These are phyloP conservation scores for Colletotrichum sp. DNA, from an alignment of 2,329 filamentous ascomycete species.

Conservation along the genomic window DNA sequence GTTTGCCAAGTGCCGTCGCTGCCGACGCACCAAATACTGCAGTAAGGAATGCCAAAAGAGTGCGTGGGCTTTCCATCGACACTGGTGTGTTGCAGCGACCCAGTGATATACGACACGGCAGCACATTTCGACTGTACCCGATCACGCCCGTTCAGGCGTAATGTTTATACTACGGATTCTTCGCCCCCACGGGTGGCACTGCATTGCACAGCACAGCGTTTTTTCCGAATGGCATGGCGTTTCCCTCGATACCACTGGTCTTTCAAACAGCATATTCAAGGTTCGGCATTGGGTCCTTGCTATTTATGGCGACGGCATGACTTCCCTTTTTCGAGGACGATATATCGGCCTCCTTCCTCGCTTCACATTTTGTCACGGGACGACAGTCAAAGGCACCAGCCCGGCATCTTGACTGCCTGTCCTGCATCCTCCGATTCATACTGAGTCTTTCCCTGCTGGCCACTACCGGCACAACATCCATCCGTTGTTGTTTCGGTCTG, in stretches of 20 bases:
- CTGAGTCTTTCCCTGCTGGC: not conserved
- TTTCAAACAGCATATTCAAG: conserved; percentile 22
- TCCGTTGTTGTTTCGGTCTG: not conserved
- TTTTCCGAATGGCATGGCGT: conserved; percentile 42
- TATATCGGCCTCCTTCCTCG: not conserved
- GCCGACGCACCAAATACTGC: conserved; percentile 97
- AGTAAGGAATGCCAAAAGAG: conserved; percentile 99
- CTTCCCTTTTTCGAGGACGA: conserved; percentile 2
- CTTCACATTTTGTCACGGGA: not conserved
- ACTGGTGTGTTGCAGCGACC: conserved; percentile 89
- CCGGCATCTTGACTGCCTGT: not conserved
- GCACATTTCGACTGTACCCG: conserved; percentile 20
- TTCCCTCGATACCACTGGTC: conserved; percentile 49
- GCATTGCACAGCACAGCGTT: conserved; percentile 48
- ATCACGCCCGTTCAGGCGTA: conserved; percentile 2
- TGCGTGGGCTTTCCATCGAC: conserved; percentile 96
- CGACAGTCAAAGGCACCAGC: not conserved
- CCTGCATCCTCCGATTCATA: not conserved
- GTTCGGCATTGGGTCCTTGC: conserved; percentile 20
- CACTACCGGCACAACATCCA: not conserved
- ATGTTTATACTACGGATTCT: conserved; percentile 22
- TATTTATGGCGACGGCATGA: conserved; percentile 13
- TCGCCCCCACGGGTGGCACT: conserved; percentile 31
- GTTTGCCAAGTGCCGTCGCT: conserved; percentile 97
- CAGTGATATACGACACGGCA: conserved; percentile 41